Percentiles rank a stretch among this genome's conserved stretches.
Conservation (phyloP, 306 rosid genomes). For the Sechiopsis laciniata region DNA sequence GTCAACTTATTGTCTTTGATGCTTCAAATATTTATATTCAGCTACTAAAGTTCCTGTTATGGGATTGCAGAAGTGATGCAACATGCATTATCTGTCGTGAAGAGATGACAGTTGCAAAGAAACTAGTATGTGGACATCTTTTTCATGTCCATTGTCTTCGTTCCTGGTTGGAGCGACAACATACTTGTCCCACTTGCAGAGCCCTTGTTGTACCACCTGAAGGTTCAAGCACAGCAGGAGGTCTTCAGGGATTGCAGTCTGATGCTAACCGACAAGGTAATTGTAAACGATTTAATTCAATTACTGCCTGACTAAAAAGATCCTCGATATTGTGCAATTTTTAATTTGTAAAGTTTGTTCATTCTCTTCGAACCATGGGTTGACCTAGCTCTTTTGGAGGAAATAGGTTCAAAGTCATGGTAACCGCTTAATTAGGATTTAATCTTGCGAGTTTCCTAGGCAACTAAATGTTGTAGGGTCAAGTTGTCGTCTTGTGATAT, state of each 20-base stretch:
- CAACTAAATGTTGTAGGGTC: too few relatives aligned
- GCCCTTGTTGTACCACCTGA: conserved; percentile 94
- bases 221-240: conserved; percentile 54
- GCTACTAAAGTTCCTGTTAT: conserved; percentile 22
- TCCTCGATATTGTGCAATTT: too few relatives aligned
- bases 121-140: conserved; percentile 89
- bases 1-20: background rate
- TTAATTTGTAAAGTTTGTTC: too few relatives aligned
- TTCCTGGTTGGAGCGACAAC: conserved; percentile 97
- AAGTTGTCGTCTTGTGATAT: too few relatives aligned
- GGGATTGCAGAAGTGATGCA: conserved; percentile 77
- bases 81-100: conserved; percentile 98
- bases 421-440: too few relatives aligned
- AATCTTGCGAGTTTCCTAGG: too few relatives aligned
- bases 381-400: too few relatives aligned
- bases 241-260: conserved; percentile 58
- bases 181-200: conserved; percentile 98
- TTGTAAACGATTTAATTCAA: conserved; percentile 4
- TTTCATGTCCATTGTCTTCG: conserved; percentile 97
- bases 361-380: too few relatives aligned
- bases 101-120: conserved; percentile 97
- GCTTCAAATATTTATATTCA: conserved; percentile 16
- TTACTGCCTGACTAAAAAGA: background rate
- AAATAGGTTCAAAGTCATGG: too few relatives aligned
- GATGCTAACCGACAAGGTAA: conserved; percentile 65